Percentiles rank a stretch among this genome's conserved stretches.
Evolutionary conservation across 176 grass and related monocot species (phyloP).

Genomic region (Echinochloa phyllopogon): DNA sequence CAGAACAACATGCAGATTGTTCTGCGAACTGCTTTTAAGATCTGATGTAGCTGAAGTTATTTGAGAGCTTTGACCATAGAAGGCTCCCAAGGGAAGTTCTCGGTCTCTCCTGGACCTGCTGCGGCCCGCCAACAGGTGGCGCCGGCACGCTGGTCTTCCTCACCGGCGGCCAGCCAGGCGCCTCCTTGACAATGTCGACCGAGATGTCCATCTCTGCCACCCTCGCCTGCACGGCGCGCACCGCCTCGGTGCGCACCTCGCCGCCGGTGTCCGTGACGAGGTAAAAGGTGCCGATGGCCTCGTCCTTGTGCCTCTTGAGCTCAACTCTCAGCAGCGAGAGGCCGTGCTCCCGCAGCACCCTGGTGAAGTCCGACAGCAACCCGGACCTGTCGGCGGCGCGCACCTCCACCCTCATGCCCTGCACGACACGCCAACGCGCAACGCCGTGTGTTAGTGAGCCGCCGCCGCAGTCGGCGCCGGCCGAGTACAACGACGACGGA

Average conservation of each 20-base stretch:
- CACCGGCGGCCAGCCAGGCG: slow-evolving; percentile 40
- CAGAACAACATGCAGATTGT: slow-evolving; percentile 26
- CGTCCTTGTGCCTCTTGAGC: slow-evolving; percentile 54
- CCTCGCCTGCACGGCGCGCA: slow-evolving; percentile 50
- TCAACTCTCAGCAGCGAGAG: slow-evolving; percentile 53
- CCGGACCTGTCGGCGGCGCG: slow-evolving; percentile 50
- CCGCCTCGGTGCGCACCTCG: slow-evolving; percentile 48
- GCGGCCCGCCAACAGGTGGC: not conserved
- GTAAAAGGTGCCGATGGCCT: slow-evolving; percentile 52
- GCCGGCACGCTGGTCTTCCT: slow-evolving; percentile 42
- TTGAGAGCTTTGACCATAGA: slow-evolving; percentile 58
- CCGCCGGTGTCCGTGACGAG: slow-evolving; percentile 60
- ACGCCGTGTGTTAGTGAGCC: slow-evolving; percentile 2
- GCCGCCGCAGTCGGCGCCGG: not conserved
- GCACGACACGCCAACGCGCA: slow-evolving; percentile 15
- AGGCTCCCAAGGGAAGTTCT: slow-evolving; percentile 53
- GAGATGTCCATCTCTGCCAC: slow-evolving; percentile 43
- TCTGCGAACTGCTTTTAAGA: slow-evolving; percentile 25
- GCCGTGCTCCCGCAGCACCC: slow-evolving; percentile 62
- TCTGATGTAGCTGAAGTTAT: slow-evolving; percentile 41
- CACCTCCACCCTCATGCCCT: slow-evolving; percentile 65
- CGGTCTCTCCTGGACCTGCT: slow-evolving; percentile 36
- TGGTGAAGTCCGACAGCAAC: slow-evolving; percentile 64
- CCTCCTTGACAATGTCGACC: slow-evolving; percentile 41
- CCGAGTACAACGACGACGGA: not conserved